Percentiles rank a stretch among this genome's conserved stretches.
These are phyloP conservation scores for Hygrophila difformis DNA, from an alignment of 257 asterid species.

Conservation along the genomic window DNA sequence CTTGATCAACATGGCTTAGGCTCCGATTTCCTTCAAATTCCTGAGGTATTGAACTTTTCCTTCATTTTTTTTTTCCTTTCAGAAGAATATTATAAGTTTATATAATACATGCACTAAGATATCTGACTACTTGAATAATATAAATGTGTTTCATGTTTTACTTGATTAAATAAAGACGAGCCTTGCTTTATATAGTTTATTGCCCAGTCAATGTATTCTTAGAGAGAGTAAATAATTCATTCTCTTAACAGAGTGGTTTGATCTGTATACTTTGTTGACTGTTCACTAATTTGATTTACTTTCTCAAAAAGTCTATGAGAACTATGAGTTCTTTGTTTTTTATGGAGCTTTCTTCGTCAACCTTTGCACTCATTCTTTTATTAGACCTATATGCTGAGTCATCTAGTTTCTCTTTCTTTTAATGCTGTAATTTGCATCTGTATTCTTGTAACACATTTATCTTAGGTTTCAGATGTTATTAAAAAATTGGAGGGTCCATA, in stretches of 20 bases:
- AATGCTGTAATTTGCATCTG: neutral
- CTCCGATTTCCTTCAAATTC: slow-evolving; percentile 83
- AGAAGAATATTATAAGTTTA: too few species aligned
- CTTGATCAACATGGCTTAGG: slow-evolving; percentile 94
- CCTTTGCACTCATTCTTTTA: neutral
- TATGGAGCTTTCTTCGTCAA: slow-evolving; percentile 1
- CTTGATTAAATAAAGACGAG: slow-evolving; percentile 6
- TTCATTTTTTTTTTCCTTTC: slow-evolving; percentile 16
- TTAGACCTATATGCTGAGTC: neutral
- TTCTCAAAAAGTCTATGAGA: too few species aligned
- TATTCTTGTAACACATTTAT: neutral
- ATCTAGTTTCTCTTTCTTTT: neutral
- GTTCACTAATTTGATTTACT: too few species aligned
- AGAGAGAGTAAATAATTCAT: neutral
- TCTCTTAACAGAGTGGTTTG: too few species aligned
- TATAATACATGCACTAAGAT: too few species aligned
- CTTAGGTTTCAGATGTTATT: slow-evolving; percentile 1
- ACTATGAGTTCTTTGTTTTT: slow-evolving; percentile 3
- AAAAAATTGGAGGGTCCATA: slow-evolving; percentile 9
- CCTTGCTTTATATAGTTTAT: neutral
- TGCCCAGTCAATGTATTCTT: neutral
- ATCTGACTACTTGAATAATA: too few species aligned
- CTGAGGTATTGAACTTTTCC: slow-evolving; percentile 60
- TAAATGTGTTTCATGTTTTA: slow-evolving; percentile 3
- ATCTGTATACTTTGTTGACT: too few species aligned